Percentiles rank a stretch among this genome's conserved stretches.
These are phyloP conservation scores for Wickerhamia fluorescens DNA, from an alignment of 805 yeast genomes.

Conservation along the genomic window DNA sequence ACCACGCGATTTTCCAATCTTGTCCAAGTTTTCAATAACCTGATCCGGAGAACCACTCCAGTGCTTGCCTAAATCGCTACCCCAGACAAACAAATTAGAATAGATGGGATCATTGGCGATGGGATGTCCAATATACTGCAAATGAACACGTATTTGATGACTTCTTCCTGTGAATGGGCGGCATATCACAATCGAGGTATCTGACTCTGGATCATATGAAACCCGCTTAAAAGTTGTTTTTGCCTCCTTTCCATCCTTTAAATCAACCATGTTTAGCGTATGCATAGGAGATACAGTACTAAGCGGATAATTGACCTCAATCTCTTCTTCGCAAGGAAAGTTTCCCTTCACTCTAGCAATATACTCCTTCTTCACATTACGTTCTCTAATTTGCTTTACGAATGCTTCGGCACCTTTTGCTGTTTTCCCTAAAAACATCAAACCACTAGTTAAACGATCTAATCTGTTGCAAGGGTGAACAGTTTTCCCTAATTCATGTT, in stretches of 20 bases:
- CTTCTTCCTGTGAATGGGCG: slow-evolving; percentile 89
- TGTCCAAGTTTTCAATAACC: slow-evolving; percentile 45
- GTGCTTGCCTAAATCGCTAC: slow-evolving; percentile 58
- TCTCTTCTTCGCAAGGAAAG: slow-evolving; percentile 52
- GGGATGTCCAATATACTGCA: slow-evolving; percentile 73
- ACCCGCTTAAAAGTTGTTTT: slow-evolving; percentile 61
- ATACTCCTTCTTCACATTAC: slow-evolving; percentile 75
- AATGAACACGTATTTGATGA: slow-evolving; percentile 90
- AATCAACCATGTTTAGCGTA: slow-evolving; percentile 52
- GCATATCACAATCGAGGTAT: slow-evolving; percentile 70
- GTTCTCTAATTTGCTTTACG: slow-evolving; percentile 62
- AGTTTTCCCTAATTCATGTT: slow-evolving; percentile 55
- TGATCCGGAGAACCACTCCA: slow-evolving; percentile 38
- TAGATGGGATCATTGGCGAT: slow-evolving; percentile 63
- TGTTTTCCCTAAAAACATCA: slow-evolving; percentile 84
- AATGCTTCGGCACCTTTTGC: slow-evolving; percentile 72
- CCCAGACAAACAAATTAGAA: slow-evolving; percentile 78
- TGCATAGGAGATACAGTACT: slow-evolving; percentile 66
- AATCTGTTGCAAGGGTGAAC: slow-evolving; percentile 82
- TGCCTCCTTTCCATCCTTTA: slow-evolving; percentile 58
- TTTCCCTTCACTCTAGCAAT: slow-evolving; percentile 84
- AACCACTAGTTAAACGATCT: slow-evolving; percentile 87
- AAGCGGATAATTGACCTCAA: slow-evolving; percentile 61
- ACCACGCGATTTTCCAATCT: slow-evolving; percentile 62
- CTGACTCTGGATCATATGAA: slow-evolving; percentile 52